Base-by-base conservation (phyloP, 192 early-diverging fungal species). In the Coemansia sp. region DNA sequence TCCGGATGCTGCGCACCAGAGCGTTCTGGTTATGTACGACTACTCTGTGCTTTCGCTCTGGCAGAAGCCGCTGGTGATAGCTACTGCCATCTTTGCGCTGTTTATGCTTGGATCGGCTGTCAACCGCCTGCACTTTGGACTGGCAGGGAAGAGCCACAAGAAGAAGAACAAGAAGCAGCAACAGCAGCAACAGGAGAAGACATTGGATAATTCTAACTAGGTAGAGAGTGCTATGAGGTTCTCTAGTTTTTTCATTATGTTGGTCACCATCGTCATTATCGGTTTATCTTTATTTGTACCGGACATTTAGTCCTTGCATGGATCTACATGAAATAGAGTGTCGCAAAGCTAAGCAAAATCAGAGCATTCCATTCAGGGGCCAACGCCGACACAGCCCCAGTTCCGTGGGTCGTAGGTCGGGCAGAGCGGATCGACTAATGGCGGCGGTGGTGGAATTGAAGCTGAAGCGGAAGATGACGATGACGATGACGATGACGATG, bases 61-160 rank as follows among this genome's bases (percentile, higher is more conserved):
- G 60, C 83, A 83, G 64, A 93, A 93, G 71, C 92, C 92, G 12
- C 43, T 87, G 41, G 86, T 76, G 9, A 75, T 87, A 16, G 86
- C 84, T 7, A 44, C 56, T 1, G 72, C 76, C 40, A 44, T 93
- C 44, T 77, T 91, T 58, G 62, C 26, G 2, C 15, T 89, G 61
- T 90, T 91, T 85, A 73, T 72, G 10, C 44, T 86, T 54, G 86
- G 85, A 11, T 89, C 87, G 12, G 12, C 75, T 23, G 63, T 86
- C 26, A 85, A 85, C 18, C 86, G 86, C 61, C 48, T 92, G 57
- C 75, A 88, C 41, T 83, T 89, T 41, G 86, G 73, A 7, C 87
- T 72, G 60, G 26, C 43, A 5, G 12, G 0, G 3, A 19, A 23
- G 50, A 53, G 21, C 19, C 12, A n/a, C 16, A n/a, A 49, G 48